phyloP scores from a whole-genome alignment of 225 moss, liverwort and hornwort genomes.

The Sphagnum tenellum region DNA sequence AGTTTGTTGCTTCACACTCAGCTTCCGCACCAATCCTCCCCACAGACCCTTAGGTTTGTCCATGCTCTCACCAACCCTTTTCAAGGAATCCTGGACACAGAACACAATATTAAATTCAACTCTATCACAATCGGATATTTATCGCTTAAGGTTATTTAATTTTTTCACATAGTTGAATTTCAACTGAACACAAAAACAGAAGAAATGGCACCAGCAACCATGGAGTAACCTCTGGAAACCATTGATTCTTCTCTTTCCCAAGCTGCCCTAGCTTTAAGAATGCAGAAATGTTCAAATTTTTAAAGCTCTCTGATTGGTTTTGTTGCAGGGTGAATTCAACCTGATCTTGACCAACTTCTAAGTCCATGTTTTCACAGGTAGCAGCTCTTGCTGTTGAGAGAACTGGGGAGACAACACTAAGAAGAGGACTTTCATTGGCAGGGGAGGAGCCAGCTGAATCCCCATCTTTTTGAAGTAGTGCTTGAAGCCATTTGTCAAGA shows the following conservation, averaged over 20 bases:
- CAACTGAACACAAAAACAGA: neutral
- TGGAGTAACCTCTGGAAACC: too few species aligned
- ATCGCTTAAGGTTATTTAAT: too few species aligned
- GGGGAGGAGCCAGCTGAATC: slow-evolving; percentile 18
- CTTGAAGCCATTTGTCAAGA: slow-evolving; percentile 42
- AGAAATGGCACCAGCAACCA: neutral
- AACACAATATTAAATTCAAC: neutral
- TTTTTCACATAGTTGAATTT: too few species aligned
- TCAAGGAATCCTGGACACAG: slow-evolving; percentile 8
- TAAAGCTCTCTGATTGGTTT: too few species aligned
- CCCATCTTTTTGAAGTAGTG: slow-evolving; percentile 33
- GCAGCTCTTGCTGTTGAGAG: slow-evolving; percentile 20
- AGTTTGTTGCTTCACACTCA: slow-evolving; percentile 27
- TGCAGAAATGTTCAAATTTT: too few species aligned
- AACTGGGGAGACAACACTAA: slow-evolving; percentile 20
- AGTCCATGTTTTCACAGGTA: slow-evolving; percentile 16
- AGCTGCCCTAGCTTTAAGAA: neutral
- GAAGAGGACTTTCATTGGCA: slow-evolving; percentile 18
- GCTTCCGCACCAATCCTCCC: slow-evolving; percentile 22
- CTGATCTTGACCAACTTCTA: slow-evolving; percentile 11
- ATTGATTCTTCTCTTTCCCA: too few species aligned
- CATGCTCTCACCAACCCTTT: slow-evolving; percentile 12
- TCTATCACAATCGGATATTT: neutral
- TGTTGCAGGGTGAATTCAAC: neutral
- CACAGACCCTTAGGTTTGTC: slow-evolving; percentile 25